Conservation (phyloP, 768 basidiomycete genomes). For the Pseudohyphozyma bogoriensis region DNA sequence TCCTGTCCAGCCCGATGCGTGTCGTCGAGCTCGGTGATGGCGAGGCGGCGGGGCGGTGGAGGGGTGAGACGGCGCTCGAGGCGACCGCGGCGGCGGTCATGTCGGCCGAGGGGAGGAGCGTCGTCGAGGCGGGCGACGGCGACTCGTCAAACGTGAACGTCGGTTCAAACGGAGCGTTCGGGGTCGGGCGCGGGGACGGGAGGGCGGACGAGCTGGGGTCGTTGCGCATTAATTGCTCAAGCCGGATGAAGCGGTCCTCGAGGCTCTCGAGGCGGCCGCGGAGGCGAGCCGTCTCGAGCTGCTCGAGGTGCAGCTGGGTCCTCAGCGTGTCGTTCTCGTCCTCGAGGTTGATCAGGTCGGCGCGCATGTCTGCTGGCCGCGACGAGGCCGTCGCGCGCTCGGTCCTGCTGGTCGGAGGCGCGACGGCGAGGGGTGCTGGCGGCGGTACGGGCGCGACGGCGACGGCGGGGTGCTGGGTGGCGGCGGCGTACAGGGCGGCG, state of each 20-base stretch:
- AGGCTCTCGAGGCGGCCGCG: conserved; percentile 3
- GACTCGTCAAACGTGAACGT: conserved; percentile 21
- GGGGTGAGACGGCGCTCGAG: not conserved
- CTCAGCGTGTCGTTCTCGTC: conserved; percentile 22
- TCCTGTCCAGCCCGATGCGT: no score
- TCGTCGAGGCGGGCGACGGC: not conserved
- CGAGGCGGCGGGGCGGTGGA: no score
- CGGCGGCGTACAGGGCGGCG: no score
- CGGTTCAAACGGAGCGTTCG: conserved; percentile 8
- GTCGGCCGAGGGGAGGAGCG: not conserved
- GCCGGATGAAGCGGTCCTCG: conserved; percentile 10
- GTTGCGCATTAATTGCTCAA: not conserved
- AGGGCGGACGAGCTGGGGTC: not conserved
- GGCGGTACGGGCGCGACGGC: not conserved
- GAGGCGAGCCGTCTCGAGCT: conserved; percentile 10
- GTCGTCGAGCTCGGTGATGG: no score
- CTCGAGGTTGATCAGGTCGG: conserved; percentile 17
- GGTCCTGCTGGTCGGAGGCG: not conserved
- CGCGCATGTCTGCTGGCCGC: not conserved
- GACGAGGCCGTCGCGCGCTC: not conserved
- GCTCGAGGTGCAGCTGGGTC: conserved; percentile 21
- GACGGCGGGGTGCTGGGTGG: not conserved
- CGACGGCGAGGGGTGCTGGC: not conserved
- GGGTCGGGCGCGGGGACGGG: conserved; percentile 1
- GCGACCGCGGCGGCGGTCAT: no score